phyloP scores from a whole-genome alignment of 257 asterid species.

The Nicotiana undulata region DNA sequence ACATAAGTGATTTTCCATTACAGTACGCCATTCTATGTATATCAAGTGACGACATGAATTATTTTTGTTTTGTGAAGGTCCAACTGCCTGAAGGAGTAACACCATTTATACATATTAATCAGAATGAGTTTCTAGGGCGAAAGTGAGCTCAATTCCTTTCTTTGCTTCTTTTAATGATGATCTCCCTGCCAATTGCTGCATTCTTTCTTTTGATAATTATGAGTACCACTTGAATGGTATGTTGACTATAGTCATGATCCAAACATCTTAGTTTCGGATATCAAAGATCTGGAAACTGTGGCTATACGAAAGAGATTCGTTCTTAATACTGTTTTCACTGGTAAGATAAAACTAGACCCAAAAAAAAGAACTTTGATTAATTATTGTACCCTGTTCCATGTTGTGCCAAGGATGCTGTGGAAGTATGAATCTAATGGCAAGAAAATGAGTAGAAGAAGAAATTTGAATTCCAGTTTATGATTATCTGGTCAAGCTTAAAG shows the following conservation, averaged over 20 bases:
- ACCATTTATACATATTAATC: constrained; percentile 41
- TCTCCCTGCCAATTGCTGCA: not conserved
- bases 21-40: not conserved
- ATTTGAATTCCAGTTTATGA: not conserved
- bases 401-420: not conserved
- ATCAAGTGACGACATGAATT: constrained; percentile 13
- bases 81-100: constrained; percentile 46
- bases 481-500: not conserved
- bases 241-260: not conserved
- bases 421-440: not conserved
- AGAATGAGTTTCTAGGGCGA: constrained; percentile 49
- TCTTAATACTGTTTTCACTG: not conserved
- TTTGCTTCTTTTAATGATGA: not conserved
- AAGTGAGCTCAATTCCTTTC: constrained; percentile 40
- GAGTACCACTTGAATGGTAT: not conserved
- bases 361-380: not conserved
- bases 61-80: constrained; percentile 37
- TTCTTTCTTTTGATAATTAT: not conserved
- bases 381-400: not conserved
- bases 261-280: not conserved
- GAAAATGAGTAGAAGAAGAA: not conserved
- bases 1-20: not conserved
- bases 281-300: not conserved
- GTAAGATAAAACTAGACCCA: not conserved
- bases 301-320: not conserved